Percentiles rank a stretch among this genome's conserved stretches.
phyloP scores from a whole-genome alignment of 805 yeast genomes.

The Kuraishia piskuri region DNA sequence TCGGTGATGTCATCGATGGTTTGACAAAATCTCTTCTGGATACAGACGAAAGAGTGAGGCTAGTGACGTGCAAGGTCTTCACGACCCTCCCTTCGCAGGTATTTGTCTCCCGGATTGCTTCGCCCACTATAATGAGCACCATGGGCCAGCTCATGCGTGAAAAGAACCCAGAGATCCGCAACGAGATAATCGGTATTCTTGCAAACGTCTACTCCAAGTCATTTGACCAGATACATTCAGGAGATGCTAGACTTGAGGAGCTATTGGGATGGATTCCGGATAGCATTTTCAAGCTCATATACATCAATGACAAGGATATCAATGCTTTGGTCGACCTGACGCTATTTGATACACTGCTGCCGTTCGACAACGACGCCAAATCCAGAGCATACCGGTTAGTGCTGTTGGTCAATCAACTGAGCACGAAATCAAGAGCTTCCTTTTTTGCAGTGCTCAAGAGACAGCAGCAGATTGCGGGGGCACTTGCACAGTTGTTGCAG shows the following conservation, averaged over 20 bases:
- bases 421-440: conserved; percentile 51
- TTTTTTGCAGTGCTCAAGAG: conserved; percentile 63
- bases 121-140: conserved; percentile 38
- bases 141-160: conserved; percentile 65
- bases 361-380: conserved; percentile 36
- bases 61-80: conserved; percentile 46
- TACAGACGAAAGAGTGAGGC: conserved; percentile 64
- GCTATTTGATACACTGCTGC: conserved; percentile 52
- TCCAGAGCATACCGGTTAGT: conserved; percentile 48
- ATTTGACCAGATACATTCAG: conserved; percentile 18
- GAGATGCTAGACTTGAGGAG: conserved; percentile 19
- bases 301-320: conserved; percentile 62
- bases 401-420: conserved; percentile 36
- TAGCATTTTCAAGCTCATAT: conserved; percentile 53
- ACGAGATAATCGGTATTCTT: conserved; percentile 42
- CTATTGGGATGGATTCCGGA: conserved; percentile 52
- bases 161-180: conserved; percentile 56
- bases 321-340: conserved; percentile 57
- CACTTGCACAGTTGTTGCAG: conserved; percentile 37
- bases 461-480: conserved; percentile 53
- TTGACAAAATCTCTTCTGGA: conserved; percentile 65
- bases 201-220: conserved; percentile 49
- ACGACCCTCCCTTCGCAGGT: conserved; percentile 34
- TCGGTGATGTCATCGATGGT: conserved; percentile 46
- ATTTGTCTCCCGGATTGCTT: conserved; percentile 40